These are phyloP conservation scores for Tuber aestivum DNA, from an alignment of 495 filamentous ascomycete genomes.

Conservation along the genomic window DNA sequence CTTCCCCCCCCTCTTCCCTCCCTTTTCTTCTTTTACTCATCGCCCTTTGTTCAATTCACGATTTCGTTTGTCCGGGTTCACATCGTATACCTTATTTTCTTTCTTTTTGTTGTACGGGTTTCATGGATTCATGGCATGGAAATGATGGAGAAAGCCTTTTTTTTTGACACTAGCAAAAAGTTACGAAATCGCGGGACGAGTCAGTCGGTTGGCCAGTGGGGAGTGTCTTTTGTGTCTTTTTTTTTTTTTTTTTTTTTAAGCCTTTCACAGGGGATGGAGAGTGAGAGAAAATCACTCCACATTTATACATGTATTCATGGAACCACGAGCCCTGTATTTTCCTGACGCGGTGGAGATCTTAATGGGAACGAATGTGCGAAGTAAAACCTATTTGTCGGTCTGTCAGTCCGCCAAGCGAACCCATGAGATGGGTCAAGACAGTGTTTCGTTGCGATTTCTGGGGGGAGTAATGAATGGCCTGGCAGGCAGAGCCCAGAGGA, in stretches of 20 bases:
- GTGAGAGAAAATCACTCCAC: neutral
- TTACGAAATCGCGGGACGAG: conserved; percentile 2
- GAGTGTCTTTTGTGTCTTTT: neutral
- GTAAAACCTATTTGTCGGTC: neutral
- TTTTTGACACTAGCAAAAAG: conserved; percentile 1
- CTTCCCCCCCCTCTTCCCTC: too few species aligned
- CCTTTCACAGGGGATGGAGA: neutral
- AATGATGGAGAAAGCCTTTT: neutral
- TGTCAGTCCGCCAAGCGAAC: neutral
- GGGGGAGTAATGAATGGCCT: neutral
- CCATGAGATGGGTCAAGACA: neutral
- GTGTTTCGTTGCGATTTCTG: neutral
- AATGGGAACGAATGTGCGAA: neutral
- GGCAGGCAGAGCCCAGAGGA: neutral
- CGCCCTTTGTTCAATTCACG: neutral
- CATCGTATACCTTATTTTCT: neutral
- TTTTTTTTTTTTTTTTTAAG: neutral
- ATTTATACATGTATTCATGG: neutral
- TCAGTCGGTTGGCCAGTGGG: neutral
- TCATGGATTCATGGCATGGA: conserved; percentile 7
- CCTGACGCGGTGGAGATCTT: neutral
- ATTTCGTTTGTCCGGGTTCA: neutral
- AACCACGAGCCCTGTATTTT: neutral
- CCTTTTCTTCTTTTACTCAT: neutral
- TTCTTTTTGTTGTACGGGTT: neutral